Evolutionary conservation across 2,329 filamentous ascomycete species (phyloP).

Genomic region (Mycosphaerella arachidis): DNA sequence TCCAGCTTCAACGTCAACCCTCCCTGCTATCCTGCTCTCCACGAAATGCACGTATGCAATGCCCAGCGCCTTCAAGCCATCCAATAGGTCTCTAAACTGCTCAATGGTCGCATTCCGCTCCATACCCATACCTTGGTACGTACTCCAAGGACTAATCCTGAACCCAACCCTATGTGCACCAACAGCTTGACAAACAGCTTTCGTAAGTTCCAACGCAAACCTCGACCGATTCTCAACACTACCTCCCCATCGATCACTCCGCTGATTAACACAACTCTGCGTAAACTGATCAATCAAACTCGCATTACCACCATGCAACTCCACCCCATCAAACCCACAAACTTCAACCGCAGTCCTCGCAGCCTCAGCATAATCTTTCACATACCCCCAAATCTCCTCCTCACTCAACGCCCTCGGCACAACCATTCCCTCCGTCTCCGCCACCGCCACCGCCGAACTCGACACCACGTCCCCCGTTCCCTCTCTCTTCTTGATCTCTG

Average conservation of each 20-base stretch:
- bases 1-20: conserved; percentile 31
- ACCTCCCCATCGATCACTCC: conserved; percentile 48
- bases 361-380: conserved; percentile 39
- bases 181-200: conserved; percentile 47
- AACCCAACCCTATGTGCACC: conserved; percentile 48
- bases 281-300: conserved; percentile 65
- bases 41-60: conserved; percentile 61
- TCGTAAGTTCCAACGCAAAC: conserved; percentile 51
- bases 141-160: conserved; percentile 58
- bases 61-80: conserved; percentile 47
- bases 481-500: conserved; percentile 25
- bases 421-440: conserved; percentile 33
- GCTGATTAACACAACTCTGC: conserved; percentile 53
- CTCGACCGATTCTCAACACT: conserved; percentile 48
- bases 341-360: conserved; percentile 42
- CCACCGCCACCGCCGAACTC: conserved; percentile 32
- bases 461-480: conserved; percentile 31
- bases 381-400: conserved; percentile 32
- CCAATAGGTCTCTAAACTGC: conserved; percentile 58
- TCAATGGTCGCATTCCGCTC: conserved; percentile 58
- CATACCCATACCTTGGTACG: conserved; percentile 49
- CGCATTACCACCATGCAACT: conserved; percentile 41
- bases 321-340: conserved; percentile 60
- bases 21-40: conserved; percentile 52
- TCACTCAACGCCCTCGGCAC: conserved; percentile 35